Percentiles rank a stretch among this genome's conserved stretches.
phyloP scores from a whole-genome alignment of 2,329 filamentous ascomycete genomes.

The Fusarium sp. region DNA sequence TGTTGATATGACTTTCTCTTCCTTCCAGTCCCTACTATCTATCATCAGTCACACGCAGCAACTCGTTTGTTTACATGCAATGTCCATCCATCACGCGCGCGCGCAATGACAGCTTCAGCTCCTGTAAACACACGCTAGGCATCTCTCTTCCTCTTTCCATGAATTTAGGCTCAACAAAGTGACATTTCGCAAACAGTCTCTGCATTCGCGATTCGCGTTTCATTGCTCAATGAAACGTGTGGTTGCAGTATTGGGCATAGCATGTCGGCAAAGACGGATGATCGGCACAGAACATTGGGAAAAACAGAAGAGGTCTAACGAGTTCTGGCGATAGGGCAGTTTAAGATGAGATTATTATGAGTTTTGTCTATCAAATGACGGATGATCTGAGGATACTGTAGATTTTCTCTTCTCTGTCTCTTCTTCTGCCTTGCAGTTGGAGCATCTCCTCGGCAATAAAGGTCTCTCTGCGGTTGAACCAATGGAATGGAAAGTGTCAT shows the following conservation, averaged over 20 bases:
- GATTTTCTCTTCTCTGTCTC: not conserved
- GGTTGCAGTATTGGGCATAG: constrained; percentile 23
- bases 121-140: not conserved
- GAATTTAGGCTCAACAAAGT: not conserved
- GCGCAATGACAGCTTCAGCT: not conserved
- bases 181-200: constrained; percentile 1
- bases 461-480: not conserved
- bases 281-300: constrained; percentile 31
- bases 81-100: not conserved
- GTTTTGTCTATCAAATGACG: not conserved
- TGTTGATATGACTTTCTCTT: not conserved
- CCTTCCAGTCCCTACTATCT: not conserved
- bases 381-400: not conserved
- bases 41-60: not conserved
- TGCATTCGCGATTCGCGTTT: constrained; percentile 12
- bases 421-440: not conserved
- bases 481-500: constrained; percentile 5
- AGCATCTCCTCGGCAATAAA: not conserved
- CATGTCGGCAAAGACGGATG: constrained; percentile 36
- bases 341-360: not conserved
- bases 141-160: not conserved
- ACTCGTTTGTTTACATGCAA: not conserved
- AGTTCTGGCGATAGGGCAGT: not conserved
- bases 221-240: constrained; percentile 30
- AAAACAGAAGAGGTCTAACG: constrained; percentile 1